Evolutionary conservation across 345 rosid genomes (phyloP).

Genomic region (Gossypium stocksii): DNA sequence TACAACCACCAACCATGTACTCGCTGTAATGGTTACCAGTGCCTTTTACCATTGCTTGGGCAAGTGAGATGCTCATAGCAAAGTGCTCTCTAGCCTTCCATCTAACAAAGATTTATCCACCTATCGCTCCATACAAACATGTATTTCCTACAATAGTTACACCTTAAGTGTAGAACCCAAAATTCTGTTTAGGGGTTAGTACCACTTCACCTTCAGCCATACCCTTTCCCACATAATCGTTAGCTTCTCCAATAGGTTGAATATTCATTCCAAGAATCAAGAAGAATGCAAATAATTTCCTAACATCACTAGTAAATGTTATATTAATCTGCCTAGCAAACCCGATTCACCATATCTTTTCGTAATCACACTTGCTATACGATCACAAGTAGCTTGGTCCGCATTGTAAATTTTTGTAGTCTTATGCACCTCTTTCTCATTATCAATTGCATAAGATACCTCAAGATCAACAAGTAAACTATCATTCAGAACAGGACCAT

Average conservation of each 20-base stretch:
- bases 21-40: constrained; percentile 95
- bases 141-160: constrained; percentile 93
- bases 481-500: constrained; percentile 82
- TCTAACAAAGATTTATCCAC: constrained; percentile 87
- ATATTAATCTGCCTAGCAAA: constrained; percentile 93
- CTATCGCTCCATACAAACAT: constrained; percentile 94
- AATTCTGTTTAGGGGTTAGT: constrained; percentile 62
- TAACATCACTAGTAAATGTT: constrained; percentile 83
- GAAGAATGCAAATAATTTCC: constrained; percentile 93
- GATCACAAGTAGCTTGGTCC: constrained; percentile 93
- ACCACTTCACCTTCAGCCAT: too few species aligned
- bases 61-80: constrained; percentile 96
- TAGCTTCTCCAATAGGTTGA: constrained; percentile 84
- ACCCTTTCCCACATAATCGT: constrained; percentile 96
- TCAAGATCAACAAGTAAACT: constrained; percentile 71
- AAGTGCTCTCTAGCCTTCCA: constrained; percentile 96
- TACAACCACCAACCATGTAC: constrained; percentile 98
- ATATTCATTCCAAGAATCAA: constrained; percentile 93
- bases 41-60: constrained; percentile 98
- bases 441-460: constrained; percentile 74
- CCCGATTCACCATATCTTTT: constrained; percentile 94
- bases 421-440: constrained; percentile 69
- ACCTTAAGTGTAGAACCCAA: constrained; percentile 79
- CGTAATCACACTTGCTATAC: constrained; percentile 76
- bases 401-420: constrained; percentile 69